These are phyloP conservation scores for Cornus florida DNA, from an alignment of 148 eudicot genomes.

Conservation along the genomic window DNA sequence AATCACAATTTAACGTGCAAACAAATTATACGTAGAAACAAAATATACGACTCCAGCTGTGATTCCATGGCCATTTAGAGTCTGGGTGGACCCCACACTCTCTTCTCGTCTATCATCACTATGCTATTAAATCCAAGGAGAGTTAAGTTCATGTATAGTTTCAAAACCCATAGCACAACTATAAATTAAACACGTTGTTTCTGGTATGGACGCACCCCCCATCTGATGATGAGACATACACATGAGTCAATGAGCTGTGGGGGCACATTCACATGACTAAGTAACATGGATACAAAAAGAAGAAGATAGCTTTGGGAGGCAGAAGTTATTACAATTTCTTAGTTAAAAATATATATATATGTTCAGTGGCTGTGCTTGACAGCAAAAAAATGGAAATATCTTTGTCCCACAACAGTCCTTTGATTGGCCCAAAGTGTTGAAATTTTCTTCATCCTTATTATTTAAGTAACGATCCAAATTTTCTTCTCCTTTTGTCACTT, in stretches of 20 bases:
- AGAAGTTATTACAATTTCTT: not conserved
- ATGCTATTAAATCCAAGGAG: no score
- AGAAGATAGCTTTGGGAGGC: not conserved
- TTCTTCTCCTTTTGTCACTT: constrained; percentile 5
- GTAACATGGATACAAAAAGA: not conserved
- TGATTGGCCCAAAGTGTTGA: not conserved
- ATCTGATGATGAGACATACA: not conserved
- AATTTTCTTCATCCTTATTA: not conserved
- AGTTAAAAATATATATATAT: no score
- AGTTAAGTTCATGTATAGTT: not conserved
- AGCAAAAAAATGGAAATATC: not conserved
- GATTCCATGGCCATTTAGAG: no score
- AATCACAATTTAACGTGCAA: no score
- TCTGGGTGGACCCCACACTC: no score
- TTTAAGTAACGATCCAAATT: constrained; percentile 2
- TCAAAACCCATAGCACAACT: not conserved
- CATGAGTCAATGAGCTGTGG: not conserved
- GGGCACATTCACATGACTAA: not conserved
- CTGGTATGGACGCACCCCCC: not conserved
- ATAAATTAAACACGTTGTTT: not conserved
- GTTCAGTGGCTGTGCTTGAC: not conserved
- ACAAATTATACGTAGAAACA: no score
- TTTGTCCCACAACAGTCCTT: no score
- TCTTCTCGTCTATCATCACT: no score
- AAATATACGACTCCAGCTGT: no score